phyloP scores from a whole-genome alignment of 352 stramenopile species.

The Phytophthora tentaculata region DNA sequence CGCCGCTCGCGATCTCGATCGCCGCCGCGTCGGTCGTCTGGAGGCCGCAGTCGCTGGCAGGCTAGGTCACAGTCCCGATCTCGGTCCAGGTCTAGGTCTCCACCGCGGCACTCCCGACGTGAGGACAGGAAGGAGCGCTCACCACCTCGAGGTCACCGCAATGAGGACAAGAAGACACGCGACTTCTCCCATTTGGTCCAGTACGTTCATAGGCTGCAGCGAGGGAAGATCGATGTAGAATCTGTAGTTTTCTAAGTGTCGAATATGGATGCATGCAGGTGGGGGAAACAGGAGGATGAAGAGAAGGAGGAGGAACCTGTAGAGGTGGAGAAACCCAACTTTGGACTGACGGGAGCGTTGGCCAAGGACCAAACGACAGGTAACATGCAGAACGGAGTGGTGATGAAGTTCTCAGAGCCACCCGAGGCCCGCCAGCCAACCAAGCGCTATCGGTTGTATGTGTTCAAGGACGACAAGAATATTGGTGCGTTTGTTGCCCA shows the following conservation, averaged over 20 bases:
- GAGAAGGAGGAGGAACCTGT: conserved; percentile 61
- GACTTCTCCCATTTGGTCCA: conserved; percentile 65
- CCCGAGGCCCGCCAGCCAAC: conserved; percentile 92
- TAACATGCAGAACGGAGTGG: conserved; percentile 96
- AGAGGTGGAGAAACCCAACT: conserved; percentile 96
- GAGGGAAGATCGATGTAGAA: neutral
- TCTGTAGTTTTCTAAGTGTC: neutral
- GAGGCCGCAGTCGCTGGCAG: conserved; percentile 25
- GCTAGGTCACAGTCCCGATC: conserved; percentile 15
- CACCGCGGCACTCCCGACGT: conserved; percentile 2
- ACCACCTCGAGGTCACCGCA: conserved; percentile 11
- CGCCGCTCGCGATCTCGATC: conserved; percentile 32
- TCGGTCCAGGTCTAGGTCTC: conserved; percentile 26
- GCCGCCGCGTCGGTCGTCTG: conserved; percentile 24
- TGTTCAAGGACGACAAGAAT: conserved; percentile 94
- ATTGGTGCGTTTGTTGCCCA: conserved; percentile 52
- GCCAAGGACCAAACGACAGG: conserved; percentile 95
- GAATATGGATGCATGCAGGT: conserved; percentile 39
- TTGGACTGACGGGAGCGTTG: conserved; percentile 96
- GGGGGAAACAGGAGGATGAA: conserved; percentile 76
- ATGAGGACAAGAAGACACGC: conserved; percentile 53
- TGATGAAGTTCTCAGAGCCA: conserved; percentile 98
- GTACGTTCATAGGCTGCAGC: conserved; percentile 27
- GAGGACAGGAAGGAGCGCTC: conserved; percentile 5
- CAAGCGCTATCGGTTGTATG: conserved; percentile 96